Evolutionary conservation across 148 eudicot species (phyloP).

Genomic region (Beta vulgaris): DNA sequence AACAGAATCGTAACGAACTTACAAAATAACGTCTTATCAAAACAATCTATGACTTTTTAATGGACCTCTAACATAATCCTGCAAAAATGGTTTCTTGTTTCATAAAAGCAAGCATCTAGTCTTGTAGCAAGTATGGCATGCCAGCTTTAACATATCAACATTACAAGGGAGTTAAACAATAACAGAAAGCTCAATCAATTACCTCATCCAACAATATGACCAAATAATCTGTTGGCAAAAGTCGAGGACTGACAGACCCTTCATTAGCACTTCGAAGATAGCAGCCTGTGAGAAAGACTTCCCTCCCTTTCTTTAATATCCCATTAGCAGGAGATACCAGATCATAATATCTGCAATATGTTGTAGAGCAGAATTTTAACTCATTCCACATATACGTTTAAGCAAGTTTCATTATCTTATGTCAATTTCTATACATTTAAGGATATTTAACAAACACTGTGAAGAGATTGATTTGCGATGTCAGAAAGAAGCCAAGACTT

Average conservation of each 20-base stretch:
- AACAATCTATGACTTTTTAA: no score
- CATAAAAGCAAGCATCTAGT: conserved; percentile 1
- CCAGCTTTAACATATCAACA: neutral
- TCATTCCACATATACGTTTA: neutral
- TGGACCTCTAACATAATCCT: neutral
- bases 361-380: conserved; percentile 6
- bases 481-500: neutral
- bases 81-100: neutral
- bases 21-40: no score
- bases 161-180: neutral
- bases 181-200: conserved; percentile 12
- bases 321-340: conserved; percentile 71
- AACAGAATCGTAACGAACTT: no score
- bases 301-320: conserved; percentile 82
- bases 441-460: neutral
- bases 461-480: neutral
- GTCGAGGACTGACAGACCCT: conserved; percentile 59
- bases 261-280: conserved; percentile 73
- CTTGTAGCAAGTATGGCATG: neutral
- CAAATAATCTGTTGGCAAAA: conserved; percentile 88
- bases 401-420: neutral
- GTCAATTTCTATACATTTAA: neutral
- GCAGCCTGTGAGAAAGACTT: conserved; percentile 89
- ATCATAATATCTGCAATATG: conserved; percentile 64
- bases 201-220: conserved; percentile 92